A percentile compares a stretch with the other conserved stretches of the same genome.
phyloP scores from a whole-genome alignment of 805 yeast genomes.

The Zygosaccharomyces pseudorouxii region DNA sequence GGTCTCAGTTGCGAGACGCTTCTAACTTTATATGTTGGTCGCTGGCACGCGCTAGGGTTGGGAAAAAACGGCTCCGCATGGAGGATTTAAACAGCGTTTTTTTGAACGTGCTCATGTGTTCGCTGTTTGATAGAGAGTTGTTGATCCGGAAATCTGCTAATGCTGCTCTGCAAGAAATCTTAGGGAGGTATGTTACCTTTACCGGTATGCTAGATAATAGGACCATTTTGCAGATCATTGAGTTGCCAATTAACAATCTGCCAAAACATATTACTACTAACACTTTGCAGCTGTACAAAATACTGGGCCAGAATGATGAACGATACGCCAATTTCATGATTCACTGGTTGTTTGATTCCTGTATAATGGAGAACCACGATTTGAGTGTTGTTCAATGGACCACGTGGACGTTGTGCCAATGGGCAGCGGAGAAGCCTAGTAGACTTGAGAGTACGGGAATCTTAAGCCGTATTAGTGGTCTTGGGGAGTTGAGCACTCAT shows the following conservation, averaged over 20 bases:
- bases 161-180: slow-evolving; percentile 80
- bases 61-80: background rate
- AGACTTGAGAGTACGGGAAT: background rate
- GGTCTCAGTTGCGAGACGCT: slow-evolving; percentile 75
- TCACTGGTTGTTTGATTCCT: slow-evolving; percentile 23
- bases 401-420: slow-evolving; percentile 3
- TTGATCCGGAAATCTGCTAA: slow-evolving; percentile 74
- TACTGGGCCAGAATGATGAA: slow-evolving; percentile 20
- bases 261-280: slow-evolving; percentile 39
- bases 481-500: background rate
- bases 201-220: slow-evolving; percentile 28
- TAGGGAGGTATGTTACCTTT: slow-evolving; percentile 67
- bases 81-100: slow-evolving; percentile 29
- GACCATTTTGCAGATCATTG: slow-evolving; percentile 46
- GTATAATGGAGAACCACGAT: slow-evolving; percentile 21
- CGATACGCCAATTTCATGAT: slow-evolving; percentile 15
- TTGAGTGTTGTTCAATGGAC: slow-evolving; percentile 14
- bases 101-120: slow-evolving; percentile 41
- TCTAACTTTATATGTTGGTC: slow-evolving; percentile 87
- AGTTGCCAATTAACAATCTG: slow-evolving; percentile 51
- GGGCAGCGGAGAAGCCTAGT: background rate
- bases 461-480: background rate
- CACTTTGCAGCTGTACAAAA: slow-evolving; percentile 28
- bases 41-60: slow-evolving; percentile 39
- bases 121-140: slow-evolving; percentile 70